Conservation (phyloP, 176 grass and related monocot genomes). For the Phragmites australis region DNA sequence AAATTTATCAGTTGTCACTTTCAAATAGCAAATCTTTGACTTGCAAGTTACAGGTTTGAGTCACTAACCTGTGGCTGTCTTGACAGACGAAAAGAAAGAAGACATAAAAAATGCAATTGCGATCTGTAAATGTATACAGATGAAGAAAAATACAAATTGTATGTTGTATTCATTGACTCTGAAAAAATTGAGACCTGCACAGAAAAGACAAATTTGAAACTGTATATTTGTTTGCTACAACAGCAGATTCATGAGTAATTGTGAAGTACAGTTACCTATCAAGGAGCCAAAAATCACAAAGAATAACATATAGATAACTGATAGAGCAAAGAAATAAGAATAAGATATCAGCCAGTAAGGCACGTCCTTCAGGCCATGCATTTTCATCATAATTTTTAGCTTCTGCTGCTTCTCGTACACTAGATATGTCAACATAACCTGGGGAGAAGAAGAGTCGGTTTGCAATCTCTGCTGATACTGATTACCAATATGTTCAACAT, state of each 20-base stretch:
- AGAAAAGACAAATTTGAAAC: slow-evolving; percentile 37
- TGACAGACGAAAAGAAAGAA: slow-evolving; percentile 58
- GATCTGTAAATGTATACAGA: slow-evolving; percentile 75
- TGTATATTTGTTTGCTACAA: slow-evolving; percentile 9
- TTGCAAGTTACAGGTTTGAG: slow-evolving; percentile 26
- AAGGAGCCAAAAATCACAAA: slow-evolving; percentile 66
- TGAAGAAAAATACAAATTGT: slow-evolving; percentile 60
- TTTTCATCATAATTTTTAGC: slow-evolving; percentile 74
- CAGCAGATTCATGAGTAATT: slow-evolving; percentile 9
- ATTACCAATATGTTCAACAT: neutral
- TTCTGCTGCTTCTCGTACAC: slow-evolving; percentile 77
- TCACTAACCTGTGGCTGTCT: slow-evolving; percentile 58
- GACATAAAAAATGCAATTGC: slow-evolving; percentile 53
- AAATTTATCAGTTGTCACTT: slow-evolving; percentile 25
- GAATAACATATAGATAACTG: slow-evolving; percentile 43
- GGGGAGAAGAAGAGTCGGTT: slow-evolving; percentile 16
- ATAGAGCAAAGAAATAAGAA: slow-evolving; percentile 64
- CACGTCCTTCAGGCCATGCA: slow-evolving; percentile 60
- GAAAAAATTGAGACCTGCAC: slow-evolving; percentile 63
- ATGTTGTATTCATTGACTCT: slow-evolving; percentile 51
- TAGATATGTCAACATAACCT: slow-evolving; percentile 66
- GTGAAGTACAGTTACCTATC: slow-evolving; percentile 25
- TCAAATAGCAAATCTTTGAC: slow-evolving; percentile 10
- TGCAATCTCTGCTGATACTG: slow-evolving; percentile 20
- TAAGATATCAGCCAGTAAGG: slow-evolving; percentile 73